These are phyloP conservation scores for Cyberlindnera nakhonratchasimensis DNA, from an alignment of 805 yeast genomes.

Conservation along the genomic window DNA sequence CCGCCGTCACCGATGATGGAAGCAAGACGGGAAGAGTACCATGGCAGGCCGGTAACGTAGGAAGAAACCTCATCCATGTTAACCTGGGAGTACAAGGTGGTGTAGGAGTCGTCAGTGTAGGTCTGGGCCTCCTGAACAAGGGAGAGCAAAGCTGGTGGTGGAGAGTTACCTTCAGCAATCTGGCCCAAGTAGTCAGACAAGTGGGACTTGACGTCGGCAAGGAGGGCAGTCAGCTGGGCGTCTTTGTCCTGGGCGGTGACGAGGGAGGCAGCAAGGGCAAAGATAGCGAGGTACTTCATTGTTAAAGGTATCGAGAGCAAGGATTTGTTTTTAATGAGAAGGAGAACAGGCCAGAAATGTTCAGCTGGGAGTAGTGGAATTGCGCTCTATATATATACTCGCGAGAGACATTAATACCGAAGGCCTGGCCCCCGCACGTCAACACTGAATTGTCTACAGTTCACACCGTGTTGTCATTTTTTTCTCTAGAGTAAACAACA, in stretches of 20 bases:
- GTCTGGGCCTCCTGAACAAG: constrained; percentile 29
- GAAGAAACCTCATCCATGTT: constrained; percentile 21
- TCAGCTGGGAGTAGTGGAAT: too few species aligned
- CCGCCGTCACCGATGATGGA: constrained; percentile 17
- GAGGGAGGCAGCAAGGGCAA: constrained; percentile 13
- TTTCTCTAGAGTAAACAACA: too few species aligned
- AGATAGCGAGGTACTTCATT: constrained; percentile 6
- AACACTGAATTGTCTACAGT: too few species aligned
- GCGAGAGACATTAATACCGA: too few species aligned
- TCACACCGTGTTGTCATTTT: too few species aligned
- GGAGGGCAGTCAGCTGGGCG: constrained; percentile 11
- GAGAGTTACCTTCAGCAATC: constrained; percentile 21
- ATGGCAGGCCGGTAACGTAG: constrained; percentile 30
- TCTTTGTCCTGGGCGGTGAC: constrained; percentile 10
- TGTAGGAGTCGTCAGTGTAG: constrained; percentile 34
- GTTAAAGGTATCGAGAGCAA: constrained; percentile 1
- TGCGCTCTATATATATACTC: too few species aligned
- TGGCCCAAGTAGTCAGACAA: constrained; percentile 22
- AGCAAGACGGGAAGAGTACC: constrained; percentile 29
- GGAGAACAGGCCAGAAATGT: too few species aligned
- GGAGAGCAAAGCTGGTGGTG: constrained; percentile 30
- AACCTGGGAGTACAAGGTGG: constrained; percentile 29
- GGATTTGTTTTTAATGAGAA: not conserved
- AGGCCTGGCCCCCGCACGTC: too few species aligned
- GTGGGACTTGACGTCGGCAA: constrained; percentile 21